A percentile compares a stretch with the other conserved stretches of the same genome.
These are phyloP conservation scores for Colletotrichum sp. DNA, from an alignment of 2,329 filamentous ascomycete genomes.

Conservation along the genomic window DNA sequence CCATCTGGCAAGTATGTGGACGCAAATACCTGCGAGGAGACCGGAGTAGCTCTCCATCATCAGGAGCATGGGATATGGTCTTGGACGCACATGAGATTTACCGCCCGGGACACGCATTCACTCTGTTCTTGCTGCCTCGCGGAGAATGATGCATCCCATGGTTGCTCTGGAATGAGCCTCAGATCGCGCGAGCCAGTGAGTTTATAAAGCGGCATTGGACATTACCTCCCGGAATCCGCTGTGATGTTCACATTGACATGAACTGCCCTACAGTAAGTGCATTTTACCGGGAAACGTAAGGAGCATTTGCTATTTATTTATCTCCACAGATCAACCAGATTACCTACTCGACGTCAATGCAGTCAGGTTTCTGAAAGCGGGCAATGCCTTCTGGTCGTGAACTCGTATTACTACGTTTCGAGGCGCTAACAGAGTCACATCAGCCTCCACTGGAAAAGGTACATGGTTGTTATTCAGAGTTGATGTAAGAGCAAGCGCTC, in stretches of 20 bases:
- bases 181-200: background rate
- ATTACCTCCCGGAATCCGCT: background rate
- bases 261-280: background rate
- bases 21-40: background rate
- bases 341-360: background rate
- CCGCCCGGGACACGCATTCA: background rate
- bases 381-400: background rate
- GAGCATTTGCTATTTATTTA: background rate
- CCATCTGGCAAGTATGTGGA: background rate
- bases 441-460: background rate
- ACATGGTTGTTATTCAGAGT: too few relatives aligned
- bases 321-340: background rate
- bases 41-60: background rate
- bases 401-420: rapidly evolving
- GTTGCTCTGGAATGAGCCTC: too few relatives aligned
- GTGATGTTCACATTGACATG: background rate
- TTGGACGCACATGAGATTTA: background rate
- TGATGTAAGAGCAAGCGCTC: too few relatives aligned
- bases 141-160: too few relatives aligned
- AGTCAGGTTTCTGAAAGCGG: background rate
- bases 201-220: background rate
- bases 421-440: background rate
- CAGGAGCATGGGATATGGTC: background rate
- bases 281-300: background rate
- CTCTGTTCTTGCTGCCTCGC: background rate